phyloP scores from a whole-genome alignment of 83 land plant genomes.

The Picea abies region DNA sequence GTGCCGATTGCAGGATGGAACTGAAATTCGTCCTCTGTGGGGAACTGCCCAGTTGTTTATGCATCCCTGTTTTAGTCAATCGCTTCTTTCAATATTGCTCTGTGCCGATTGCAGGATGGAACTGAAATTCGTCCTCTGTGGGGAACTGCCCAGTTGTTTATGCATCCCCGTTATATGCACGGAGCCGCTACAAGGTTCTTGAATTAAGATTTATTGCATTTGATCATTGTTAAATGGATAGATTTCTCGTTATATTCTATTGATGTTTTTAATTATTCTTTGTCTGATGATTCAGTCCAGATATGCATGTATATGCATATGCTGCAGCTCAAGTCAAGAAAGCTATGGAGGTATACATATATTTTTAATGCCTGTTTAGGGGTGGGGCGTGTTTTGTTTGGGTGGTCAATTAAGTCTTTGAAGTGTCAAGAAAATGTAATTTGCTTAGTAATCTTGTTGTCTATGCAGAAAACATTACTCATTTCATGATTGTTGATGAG shows the following conservation, averaged over 20 bases:
- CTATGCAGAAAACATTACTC: not conserved
- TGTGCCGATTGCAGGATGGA: constrained; percentile 45
- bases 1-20: constrained; percentile 48
- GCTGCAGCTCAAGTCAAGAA: constrained; percentile 99
- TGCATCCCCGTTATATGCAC: constrained; percentile 97
- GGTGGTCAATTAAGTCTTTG: no score
- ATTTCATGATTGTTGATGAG: not conserved
- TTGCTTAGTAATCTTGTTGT: not conserved
- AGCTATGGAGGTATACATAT: constrained; percentile 83
- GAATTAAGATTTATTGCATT: not conserved
- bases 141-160: constrained; percentile 96
- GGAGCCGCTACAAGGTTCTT: constrained; percentile 94
- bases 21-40: constrained; percentile 82
- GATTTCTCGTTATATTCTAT: not conserved
- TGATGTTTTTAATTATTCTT: not conserved
- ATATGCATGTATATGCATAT: constrained; percentile 83
- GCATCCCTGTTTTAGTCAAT: constrained; percentile 97
- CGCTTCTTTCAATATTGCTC: not conserved
- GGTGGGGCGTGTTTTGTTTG: no score
- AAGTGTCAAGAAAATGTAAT: no score
- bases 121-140: constrained; percentile 78
- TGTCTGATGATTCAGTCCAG: constrained; percentile 61
- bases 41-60: constrained; percentile 94
- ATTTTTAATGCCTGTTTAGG: no score
- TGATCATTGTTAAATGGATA: not conserved